phyloP scores from a whole-genome alignment of 1,139 yeast genomes.

The Eremothecium sinecaudum region DNA sequence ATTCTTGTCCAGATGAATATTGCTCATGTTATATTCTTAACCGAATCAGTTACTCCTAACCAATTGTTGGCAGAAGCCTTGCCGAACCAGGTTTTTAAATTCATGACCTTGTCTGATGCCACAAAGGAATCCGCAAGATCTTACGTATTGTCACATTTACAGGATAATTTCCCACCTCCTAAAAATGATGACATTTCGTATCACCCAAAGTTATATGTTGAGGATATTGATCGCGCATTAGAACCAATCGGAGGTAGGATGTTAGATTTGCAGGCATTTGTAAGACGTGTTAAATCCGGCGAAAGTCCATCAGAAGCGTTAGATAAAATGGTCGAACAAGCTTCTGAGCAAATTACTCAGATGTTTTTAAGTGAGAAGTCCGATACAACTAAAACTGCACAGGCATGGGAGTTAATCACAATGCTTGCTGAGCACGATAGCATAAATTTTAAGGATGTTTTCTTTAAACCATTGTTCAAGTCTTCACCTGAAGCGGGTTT shows the following conservation, averaged over 20 bases:
- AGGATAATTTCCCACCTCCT: slow-evolving; percentile 15
- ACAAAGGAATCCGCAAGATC: slow-evolving; percentile 57
- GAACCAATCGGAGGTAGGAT: slow-evolving; percentile 88
- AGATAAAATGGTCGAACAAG: slow-evolving; percentile 68
- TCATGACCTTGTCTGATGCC: slow-evolving; percentile 72
- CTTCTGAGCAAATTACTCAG: slow-evolving; percentile 81
- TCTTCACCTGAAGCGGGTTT: slow-evolving; percentile 47
- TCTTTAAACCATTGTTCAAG: slow-evolving; percentile 56
- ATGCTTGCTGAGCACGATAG: slow-evolving; percentile 42
- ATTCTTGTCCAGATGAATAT: slow-evolving; percentile 61
- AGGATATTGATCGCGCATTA: slow-evolving; percentile 45
- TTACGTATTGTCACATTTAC: slow-evolving; percentile 57
- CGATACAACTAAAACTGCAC: slow-evolving; percentile 60
- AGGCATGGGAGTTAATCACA: slow-evolving; percentile 80
- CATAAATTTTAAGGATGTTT: slow-evolving; percentile 44
- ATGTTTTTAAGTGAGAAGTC: slow-evolving; percentile 51
- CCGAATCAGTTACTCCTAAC: slow-evolving; percentile 74
- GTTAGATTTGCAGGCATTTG: slow-evolving; percentile 85
- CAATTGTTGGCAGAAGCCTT: slow-evolving; percentile 59
- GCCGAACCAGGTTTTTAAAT: slow-evolving; percentile 81
- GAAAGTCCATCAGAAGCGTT: slow-evolving; percentile 73
- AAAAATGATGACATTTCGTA: slow-evolving; percentile 13
- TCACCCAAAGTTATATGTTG: slow-evolving; percentile 15
- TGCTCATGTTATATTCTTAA: slow-evolving; percentile 83
- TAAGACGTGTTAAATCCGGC: slow-evolving; percentile 79